A percentile compares a stretch with the other conserved stretches of the same genome.
phyloP scores from a whole-genome alignment of 2,329 filamentous ascomycete species.

The Diaporthe batatas region DNA sequence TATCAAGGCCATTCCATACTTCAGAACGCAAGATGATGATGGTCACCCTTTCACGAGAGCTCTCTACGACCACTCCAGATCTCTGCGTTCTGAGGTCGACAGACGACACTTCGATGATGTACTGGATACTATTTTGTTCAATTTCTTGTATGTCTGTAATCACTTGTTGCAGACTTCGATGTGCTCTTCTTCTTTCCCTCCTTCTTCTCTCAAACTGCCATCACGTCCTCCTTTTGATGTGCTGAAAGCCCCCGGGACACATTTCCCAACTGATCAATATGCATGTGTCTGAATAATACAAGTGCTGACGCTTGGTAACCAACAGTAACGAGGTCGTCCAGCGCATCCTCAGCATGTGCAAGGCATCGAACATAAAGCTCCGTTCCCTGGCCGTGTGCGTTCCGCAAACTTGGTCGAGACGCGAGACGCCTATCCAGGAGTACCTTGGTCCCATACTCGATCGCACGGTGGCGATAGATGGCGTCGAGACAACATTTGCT shows the following conservation, averaged over 20 bases:
- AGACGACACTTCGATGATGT: background rate
- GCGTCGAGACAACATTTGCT: background rate
- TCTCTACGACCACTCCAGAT: conserved; percentile 6
- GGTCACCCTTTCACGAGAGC: conserved; percentile 2
- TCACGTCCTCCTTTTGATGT: too few relatives aligned
- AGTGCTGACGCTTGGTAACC: background rate
- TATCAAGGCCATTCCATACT: conserved; percentile 25
- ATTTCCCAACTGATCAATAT: too few relatives aligned
- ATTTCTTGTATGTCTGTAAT: background rate
- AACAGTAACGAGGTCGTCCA: background rate
- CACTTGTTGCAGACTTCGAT: background rate
- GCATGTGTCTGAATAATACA: too few relatives aligned
- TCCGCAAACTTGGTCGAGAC: conserved; percentile 28
- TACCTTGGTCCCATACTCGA: conserved; percentile 26
- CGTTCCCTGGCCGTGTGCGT: conserved; percentile 7
- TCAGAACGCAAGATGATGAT: conserved; percentile 4
- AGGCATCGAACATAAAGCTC: background rate
- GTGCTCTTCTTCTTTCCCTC: background rate
- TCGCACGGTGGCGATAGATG: background rate
- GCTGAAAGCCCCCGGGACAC: too few relatives aligned
- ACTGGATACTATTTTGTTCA: background rate
- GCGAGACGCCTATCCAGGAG: conserved; percentile 24
- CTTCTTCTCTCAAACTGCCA: too few relatives aligned
- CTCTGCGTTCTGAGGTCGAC: background rate
- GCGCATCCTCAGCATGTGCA: background rate